Evolutionary conservation across 2,329 filamentous ascomycete genomes (phyloP), one percentile per base, ranked within the genome.

Genomic region (Aspergillus ustus): DNA sequence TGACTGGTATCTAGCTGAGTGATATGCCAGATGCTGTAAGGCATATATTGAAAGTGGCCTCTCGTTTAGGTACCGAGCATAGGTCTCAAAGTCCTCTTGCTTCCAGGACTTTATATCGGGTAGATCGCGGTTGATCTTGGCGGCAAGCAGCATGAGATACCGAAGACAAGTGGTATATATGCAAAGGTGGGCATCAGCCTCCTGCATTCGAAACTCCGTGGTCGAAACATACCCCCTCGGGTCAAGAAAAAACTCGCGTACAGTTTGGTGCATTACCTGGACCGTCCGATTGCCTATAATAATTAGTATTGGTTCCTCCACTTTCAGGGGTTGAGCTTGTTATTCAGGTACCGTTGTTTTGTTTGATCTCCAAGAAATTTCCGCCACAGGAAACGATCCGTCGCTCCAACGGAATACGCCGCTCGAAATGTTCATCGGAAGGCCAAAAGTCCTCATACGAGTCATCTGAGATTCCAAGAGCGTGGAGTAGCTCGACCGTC

Each of bases 261-360:
- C 57, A 4, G 57, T 59, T 37, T 59, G 57, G 22, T 59, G 57
- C 7, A 59, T 59, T 17, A 59, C 29, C 15, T 59, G 57, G 6
- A 53, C 57, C 1, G 50, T 52, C 6, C 34, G 28, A 28, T 31
- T 29, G 17, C 29, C 25, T 34, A 20, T 15, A 51, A 25, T 25
- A 25, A 25, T 25, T 2, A 25, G 25, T 25, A 25, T 25, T 25
- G 25, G 25, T 25, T 25, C 25, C 25, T 25, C 25, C 25, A 5
- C 6, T 4, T 51, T 13, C 37, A 40, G 37, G 2, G 37, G 37
- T 40, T 17, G 25, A 7, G 7, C 1, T 40, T 40, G 11, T 51
- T 15, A 25, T 51, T 29, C 4, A 15, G 37, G 17, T 44, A 11
- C 44, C 8, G 17, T 22, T 7, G 11, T 15, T 28, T n/a, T 43